Base-by-base conservation (phyloP, 1,284 basidiomycete genomes). In the Microbotryum silenes-acaulis region DNA sequence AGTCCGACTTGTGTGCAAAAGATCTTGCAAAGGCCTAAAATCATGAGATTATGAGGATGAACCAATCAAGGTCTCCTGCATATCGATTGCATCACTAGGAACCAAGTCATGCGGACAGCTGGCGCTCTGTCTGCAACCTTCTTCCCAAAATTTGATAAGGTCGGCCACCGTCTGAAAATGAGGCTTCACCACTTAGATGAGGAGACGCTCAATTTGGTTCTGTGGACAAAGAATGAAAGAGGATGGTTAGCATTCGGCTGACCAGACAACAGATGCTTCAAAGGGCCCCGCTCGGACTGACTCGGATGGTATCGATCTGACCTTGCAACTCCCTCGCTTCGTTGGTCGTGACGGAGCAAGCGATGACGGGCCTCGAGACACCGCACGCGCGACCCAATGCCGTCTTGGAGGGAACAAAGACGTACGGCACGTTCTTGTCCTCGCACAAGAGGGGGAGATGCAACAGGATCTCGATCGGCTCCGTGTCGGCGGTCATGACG, bases 371-470 rank as follows among this genome's bases (percentile, higher is more conserved):
- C 65, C 96, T 81, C 49, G 90, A 88, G 56, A 99, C 94, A 67
- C 93, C 91, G 78, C 94, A 98, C 48, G 94, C 94, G 61, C 94
- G 85, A 54, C 94, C 96, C 45, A 98, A 82, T 21, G 94, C 93
- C 62, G 90, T 90, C 79, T 96, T 96, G 61, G 86, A 89, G 47
- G 90, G 90, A 51, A 98, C 82, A 77, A 97, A 98, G 73, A 97
- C 82, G 54, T 61, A 64, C 61, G 72, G 72, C 42, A 74, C 71
- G 67, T 74, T 74, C 72, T 99, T 99, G 81, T 99, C 96, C 78
- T 99, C 96, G 76, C 96, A 99, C 50, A 99, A 82, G 59, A 99
- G 81, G 51, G 96, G 96, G 31, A 98, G 85, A 78, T 98, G 96
- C 68, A 99, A 84, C 55, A 99, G 80, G 75, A 99, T 98, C 77